A percentile compares a stretch with the other conserved stretches of the same genome.
Conservation (phyloP, 2,329 filamentous ascomycete genomes). For the Balansia obtecta region DNA sequence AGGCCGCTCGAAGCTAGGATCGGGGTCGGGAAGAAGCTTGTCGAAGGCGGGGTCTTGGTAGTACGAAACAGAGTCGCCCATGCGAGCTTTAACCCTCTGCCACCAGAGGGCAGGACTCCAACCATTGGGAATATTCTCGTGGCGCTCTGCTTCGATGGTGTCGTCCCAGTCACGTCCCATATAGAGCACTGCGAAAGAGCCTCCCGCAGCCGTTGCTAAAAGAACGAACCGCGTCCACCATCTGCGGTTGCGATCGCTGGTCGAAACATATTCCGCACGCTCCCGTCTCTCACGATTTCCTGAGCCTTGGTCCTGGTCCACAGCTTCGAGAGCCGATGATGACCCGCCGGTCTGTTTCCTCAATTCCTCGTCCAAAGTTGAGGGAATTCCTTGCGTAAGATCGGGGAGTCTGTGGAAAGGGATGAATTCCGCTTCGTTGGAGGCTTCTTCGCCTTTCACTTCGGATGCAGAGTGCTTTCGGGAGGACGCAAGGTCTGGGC, state of each 20-base stretch:
- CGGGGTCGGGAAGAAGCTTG: conserved; percentile 75
- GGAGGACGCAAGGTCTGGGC: conserved; percentile 5
- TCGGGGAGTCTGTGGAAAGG: conserved; percentile 67
- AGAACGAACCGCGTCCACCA: conserved; percentile 68
- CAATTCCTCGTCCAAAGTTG: conserved; percentile 72
- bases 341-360: conserved; percentile 26
- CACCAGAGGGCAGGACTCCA: conserved; percentile 70
- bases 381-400: conserved; percentile 87
- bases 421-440: conserved; percentile 27
- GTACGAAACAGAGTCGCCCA: conserved; percentile 68
- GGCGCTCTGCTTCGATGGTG: conserved; percentile 55
- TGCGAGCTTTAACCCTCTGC: conserved; percentile 63
- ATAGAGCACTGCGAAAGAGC: conserved; percentile 52
- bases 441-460: conserved; percentile 11
- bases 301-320: conserved; percentile 23
- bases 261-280: conserved; percentile 76
- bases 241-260: conserved; percentile 70
- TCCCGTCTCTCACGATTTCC: conserved; percentile 27
- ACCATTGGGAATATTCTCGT: conserved; percentile 65
- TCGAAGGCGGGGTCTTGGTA: conserved; percentile 94
- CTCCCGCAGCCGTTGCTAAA: conserved; percentile 41
- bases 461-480: not conserved
- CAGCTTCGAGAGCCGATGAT: conserved; percentile 19
- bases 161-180: conserved; percentile 85
- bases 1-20: conserved; percentile 69